Conservation (phyloP, 2,329 filamentous ascomycete genomes). For the Microcyclosporella mali region DNA sequence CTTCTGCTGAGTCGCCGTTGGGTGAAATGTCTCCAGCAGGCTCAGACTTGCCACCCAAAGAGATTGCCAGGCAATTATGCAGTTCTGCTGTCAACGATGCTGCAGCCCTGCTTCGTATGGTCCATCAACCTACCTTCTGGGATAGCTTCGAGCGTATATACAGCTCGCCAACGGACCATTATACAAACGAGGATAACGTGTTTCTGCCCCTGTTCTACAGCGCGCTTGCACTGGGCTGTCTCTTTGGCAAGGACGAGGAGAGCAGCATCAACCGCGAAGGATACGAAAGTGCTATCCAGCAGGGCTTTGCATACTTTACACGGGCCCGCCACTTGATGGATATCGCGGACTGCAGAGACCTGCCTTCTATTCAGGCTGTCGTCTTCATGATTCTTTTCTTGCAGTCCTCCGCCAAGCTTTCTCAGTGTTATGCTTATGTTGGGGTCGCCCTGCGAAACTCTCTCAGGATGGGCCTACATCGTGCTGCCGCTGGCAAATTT, state of each 20-base stretch:
- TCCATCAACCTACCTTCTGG: slow-evolving; percentile 78
- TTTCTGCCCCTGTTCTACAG: slow-evolving; percentile 46
- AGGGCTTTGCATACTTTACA: slow-evolving; percentile 47
- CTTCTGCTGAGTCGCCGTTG: slow-evolving; percentile 56
- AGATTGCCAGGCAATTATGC: slow-evolving; percentile 52
- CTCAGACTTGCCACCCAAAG: slow-evolving; percentile 60
- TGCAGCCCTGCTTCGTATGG: slow-evolving; percentile 60
- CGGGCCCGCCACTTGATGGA: slow-evolving; percentile 45
- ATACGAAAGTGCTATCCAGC: slow-evolving; percentile 43
- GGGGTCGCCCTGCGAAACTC: slow-evolving; percentile 47
- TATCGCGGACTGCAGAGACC: slow-evolving; percentile 48
- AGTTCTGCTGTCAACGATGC: slow-evolving; percentile 57
- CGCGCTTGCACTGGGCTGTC: slow-evolving; percentile 42
- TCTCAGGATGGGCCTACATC: slow-evolving; percentile 46
- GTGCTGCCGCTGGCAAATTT: slow-evolving; percentile 43
- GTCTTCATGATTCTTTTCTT: slow-evolving; percentile 50
- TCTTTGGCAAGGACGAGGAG: slow-evolving; percentile 40
- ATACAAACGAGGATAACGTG: slow-evolving; percentile 40
- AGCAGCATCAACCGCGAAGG: slow-evolving; percentile 33
- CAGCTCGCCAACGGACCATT: slow-evolving; percentile 50
- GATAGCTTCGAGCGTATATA: slow-evolving; percentile 72
- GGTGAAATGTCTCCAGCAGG: slow-evolving; percentile 48
- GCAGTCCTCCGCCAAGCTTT: slow-evolving; percentile 47
- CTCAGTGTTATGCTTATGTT: slow-evolving; percentile 49
- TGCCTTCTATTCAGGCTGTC: slow-evolving; percentile 46